Conservation (phyloP, 2,329 filamentous ascomycete genomes). For the Trichophyton benhamiae region DNA sequence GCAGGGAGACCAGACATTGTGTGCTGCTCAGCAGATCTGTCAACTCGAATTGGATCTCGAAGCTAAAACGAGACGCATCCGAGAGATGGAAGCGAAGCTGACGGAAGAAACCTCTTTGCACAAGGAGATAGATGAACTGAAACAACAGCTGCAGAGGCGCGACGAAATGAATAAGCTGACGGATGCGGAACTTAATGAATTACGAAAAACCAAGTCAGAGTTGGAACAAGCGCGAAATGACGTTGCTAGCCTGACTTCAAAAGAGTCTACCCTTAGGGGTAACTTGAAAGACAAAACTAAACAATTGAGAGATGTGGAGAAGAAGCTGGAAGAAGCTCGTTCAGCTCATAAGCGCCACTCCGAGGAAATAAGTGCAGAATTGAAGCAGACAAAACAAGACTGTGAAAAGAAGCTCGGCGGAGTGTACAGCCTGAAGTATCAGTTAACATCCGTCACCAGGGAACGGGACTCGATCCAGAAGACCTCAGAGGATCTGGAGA, state of each 20-base stretch:
- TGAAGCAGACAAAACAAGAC: constrained; percentile 26
- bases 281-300: constrained; percentile 26
- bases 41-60: constrained; percentile 30
- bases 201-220: constrained; percentile 14
- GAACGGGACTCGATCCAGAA: constrained; percentile 26
- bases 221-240: constrained; percentile 7
- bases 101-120: background rate
- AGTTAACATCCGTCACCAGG: constrained; percentile 23
- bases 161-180: background rate
- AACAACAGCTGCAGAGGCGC: background rate
- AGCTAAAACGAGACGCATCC: constrained; percentile 20
- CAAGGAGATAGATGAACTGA: background rate
- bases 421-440: constrained; percentile 24
- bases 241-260: background rate
- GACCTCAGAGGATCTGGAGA: constrained; percentile 24
- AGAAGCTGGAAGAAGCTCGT: constrained; percentile 24
- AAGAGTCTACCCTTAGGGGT: constrained; percentile 13
- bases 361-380: constrained; percentile 25
- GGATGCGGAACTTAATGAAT: constrained; percentile 16
- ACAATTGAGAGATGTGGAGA: constrained; percentile 23
- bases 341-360: constrained; percentile 24
- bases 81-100: background rate
- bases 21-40: constrained; percentile 27
- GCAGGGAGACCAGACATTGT: constrained; percentile 20
- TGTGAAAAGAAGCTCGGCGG: constrained; percentile 25